Evolutionary conservation across 2,329 filamentous ascomycete genomes (phyloP).

Genomic region (Talaromyces sp.): DNA sequence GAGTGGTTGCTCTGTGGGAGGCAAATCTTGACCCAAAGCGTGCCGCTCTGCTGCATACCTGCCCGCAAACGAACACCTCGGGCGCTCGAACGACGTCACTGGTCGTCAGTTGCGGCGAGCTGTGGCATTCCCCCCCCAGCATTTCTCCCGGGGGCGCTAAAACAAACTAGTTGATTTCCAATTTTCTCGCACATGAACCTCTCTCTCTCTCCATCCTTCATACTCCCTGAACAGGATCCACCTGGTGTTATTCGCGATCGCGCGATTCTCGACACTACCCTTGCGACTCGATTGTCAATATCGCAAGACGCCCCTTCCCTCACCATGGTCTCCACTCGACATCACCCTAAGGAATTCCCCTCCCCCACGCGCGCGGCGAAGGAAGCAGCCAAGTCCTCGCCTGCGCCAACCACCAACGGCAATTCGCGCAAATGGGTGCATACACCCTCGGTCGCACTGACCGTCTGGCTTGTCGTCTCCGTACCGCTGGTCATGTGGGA

Average conservation of each 20-base stretch:
- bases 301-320: neutral
- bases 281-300: slow-evolving; percentile 1
- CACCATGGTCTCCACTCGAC: slow-evolving; percentile 60
- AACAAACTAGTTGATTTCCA: neutral
- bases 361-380: slow-evolving; percentile 31
- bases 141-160: slow-evolving; percentile 6
- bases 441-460: slow-evolving; percentile 60
- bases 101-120: slow-evolving; percentile 14
- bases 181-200: neutral
- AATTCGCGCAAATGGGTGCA: slow-evolving; percentile 54
- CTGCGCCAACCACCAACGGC: slow-evolving; percentile 24
- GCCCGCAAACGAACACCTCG: slow-evolving; percentile 19
- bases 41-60: slow-evolving; percentile 4
- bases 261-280: slow-evolving; percentile 1
- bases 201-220: neutral
- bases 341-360: slow-evolving; percentile 56
- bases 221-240: neutral
- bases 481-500: slow-evolving; percentile 83
- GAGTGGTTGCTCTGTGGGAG: neutral
- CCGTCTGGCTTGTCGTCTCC: slow-evolving; percentile 74
- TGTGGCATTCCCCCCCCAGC: slow-evolving; percentile 1
- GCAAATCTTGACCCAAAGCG: slow-evolving; percentile 17
- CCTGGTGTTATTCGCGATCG: slow-evolving; percentile 1
- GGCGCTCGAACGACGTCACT: slow-evolving; percentile 18
- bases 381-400: slow-evolving; percentile 29